Evolutionary conservation across 169 alveolate species (phyloP).

Genomic region (Besnoitia besnoiti): DNA sequence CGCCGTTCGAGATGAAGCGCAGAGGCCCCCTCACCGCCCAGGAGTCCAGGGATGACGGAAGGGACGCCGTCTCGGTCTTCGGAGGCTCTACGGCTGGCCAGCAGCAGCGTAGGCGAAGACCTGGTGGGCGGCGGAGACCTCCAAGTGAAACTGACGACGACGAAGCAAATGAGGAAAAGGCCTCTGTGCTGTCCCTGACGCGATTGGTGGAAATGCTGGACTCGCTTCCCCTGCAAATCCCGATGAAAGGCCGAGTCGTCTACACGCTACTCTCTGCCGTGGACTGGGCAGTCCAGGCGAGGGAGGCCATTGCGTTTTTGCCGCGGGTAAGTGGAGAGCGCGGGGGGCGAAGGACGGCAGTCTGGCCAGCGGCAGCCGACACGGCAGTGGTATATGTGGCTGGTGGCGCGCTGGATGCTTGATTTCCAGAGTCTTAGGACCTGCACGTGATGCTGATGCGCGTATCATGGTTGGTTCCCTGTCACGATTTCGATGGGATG

Average conservation of each 20-base stretch:
- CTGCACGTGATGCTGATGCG: too few relatives aligned
- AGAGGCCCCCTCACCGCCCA: not conserved
- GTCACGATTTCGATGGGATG: too few relatives aligned
- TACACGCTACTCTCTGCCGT: conserved; percentile 66
- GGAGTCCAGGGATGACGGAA: too few relatives aligned
- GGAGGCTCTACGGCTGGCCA: not conserved
- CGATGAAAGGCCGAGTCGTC: conserved; percentile 70
- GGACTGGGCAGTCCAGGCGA: conserved; percentile 72
- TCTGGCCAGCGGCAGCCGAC: conserved; percentile 45
- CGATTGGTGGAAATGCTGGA: conserved; percentile 67
- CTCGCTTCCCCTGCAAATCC: conserved; percentile 70
- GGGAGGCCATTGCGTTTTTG: conserved; percentile 67
- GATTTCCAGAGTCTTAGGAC: not conserved
- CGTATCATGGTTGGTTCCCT: too few relatives aligned
- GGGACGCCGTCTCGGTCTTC: not conserved
- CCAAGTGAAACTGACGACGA: not conserved
- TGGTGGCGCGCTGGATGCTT: not conserved
- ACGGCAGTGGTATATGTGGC: not conserved
- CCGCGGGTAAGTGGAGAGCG: conserved; percentile 69
- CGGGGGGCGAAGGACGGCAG: too few relatives aligned
- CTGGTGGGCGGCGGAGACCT: not conserved
- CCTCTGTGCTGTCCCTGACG: conserved; percentile 58
- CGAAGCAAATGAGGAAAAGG: not conserved
- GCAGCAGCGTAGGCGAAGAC: not conserved
- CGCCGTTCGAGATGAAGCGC: not conserved